Evolutionary conservation across 1,284 basidiomycete genomes (phyloP), one percentile per base, ranked within the genome.

Genomic region (Ustilago shanxiensis): DNA sequence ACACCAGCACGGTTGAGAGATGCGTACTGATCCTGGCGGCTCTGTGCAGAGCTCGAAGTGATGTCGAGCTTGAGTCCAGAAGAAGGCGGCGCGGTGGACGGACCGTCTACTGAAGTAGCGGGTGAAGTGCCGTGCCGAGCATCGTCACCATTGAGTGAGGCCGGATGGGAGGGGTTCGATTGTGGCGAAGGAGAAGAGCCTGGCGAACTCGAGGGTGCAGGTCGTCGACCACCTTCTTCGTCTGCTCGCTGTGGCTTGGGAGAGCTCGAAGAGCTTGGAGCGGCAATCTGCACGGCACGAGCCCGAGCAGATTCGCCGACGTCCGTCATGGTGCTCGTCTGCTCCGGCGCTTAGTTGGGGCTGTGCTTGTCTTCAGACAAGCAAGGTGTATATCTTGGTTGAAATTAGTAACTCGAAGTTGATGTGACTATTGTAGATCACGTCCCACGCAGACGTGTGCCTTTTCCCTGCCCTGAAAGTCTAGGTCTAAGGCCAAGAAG

Each of bases 131-230:
- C 66, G 24, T 67, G 72, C 18, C 72, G 53, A 5, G 57, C 67
- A 39, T 72, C 70, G 52, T 72, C 70, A 11, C 65, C 70, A 29
- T 67, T 67, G 64, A 63, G 64, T 53, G 70, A 72, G 49, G 64
- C 64, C 6, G 70, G 70, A 29, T 72, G 64, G 2, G 70, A 75
- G 10, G 56, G 63, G 22, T 66, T 69, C 7, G 66, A 70, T 13
- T 49, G 47, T 8, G 63, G 63, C 22, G 64, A 57, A 28, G 65
- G 65, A 29, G 65, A 67, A 20, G 70, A 72, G 57, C 53, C 57
- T 13, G 60, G 60, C 16, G 70, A 67, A 57, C 70, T 72, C 0
- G 56, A 41, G 14, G 39, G 9, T 10, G 35, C 44, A 26, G 56
- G 60, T 4, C 26, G 70, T 11, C 41, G 52, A 33, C 54, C 4